Conservation (phyloP, 2,329 filamentous ascomycete genomes). For the Aspergillus pseudotamarii region DNA sequence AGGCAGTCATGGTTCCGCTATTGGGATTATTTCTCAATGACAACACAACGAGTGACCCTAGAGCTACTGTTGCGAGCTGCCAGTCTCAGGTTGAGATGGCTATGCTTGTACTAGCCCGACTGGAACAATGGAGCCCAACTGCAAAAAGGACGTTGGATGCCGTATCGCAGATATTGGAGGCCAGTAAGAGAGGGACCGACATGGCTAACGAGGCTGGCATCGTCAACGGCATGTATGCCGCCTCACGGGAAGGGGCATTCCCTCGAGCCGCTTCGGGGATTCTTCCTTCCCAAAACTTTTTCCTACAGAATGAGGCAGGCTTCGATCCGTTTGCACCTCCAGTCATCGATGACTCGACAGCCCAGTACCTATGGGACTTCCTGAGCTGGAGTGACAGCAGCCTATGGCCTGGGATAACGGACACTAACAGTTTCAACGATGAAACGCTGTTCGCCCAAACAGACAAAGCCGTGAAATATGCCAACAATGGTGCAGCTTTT, state of each 20-base stretch:
- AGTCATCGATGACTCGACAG: slow-evolving; percentile 31
- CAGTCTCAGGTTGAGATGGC: slow-evolving; percentile 60
- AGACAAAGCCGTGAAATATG: slow-evolving; percentile 31
- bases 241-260: slow-evolving; percentile 20
- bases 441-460: slow-evolving; percentile 29
- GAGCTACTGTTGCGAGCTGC: slow-evolving; percentile 54
- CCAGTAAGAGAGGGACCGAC: slow-evolving; percentile 41
- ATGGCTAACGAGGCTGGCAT: slow-evolving; percentile 17
- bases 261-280: slow-evolving; percentile 11
- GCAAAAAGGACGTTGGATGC: slow-evolving; percentile 66
- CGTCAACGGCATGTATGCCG: slow-evolving; percentile 16
- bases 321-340: slow-evolving; percentile 29
- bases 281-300: slow-evolving; percentile 10
- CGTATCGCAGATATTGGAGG: slow-evolving; percentile 66
- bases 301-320: slow-evolving; percentile 23
- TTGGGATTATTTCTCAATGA: slow-evolving; percentile 65
- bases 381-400: slow-evolving; percentile 42
- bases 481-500: slow-evolving; percentile 20
- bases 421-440: slow-evolving; percentile 28
- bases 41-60: slow-evolving; percentile 57
- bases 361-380: slow-evolving; percentile 42
- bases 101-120: slow-evolving; percentile 46
- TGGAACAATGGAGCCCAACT: slow-evolving; percentile 67
- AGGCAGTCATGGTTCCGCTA: slow-evolving; percentile 77
- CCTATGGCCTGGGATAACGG: slow-evolving; percentile 33